Conservation (phyloP, 2,329 filamentous ascomycete species). For the Sporothrix mexicana region DNA sequence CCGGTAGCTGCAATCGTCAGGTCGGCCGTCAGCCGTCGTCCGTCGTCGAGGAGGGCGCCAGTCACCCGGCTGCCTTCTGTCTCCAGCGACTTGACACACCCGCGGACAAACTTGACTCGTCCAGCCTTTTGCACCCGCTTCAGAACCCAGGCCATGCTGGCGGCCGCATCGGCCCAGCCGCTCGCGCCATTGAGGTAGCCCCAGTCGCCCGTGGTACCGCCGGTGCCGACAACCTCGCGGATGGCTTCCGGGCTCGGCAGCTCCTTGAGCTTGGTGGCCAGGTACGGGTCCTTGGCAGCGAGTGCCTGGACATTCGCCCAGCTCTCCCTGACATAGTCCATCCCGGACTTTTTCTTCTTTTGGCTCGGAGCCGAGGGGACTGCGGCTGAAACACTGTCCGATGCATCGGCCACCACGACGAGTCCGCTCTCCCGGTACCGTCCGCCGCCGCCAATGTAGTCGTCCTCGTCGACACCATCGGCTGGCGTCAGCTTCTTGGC, state of each 20-base stretch:
- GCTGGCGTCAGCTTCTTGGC: not conserved
- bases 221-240: slow-evolving; percentile 52
- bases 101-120: slow-evolving; percentile 62
- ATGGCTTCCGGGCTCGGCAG: slow-evolving; percentile 55
- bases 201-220: slow-evolving; percentile 63
- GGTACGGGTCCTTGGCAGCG: slow-evolving; percentile 48
- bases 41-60: slow-evolving; percentile 57
- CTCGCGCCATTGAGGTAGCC: slow-evolving; percentile 76
- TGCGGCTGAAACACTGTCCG: slow-evolving; percentile 31
- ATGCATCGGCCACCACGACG: slow-evolving; percentile 63
- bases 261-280: slow-evolving; percentile 44
- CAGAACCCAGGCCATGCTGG: slow-evolving; percentile 69
- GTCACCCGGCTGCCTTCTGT: slow-evolving; percentile 48
- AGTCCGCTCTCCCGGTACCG: slow-evolving; percentile 75
- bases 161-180: slow-evolving; percentile 82
- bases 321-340: slow-evolving; percentile 65
- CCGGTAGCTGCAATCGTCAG: slow-evolving; percentile 82
- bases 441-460: slow-evolving; percentile 64
- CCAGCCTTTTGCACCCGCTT: slow-evolving; percentile 59
- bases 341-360: slow-evolving; percentile 51
- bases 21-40: slow-evolving; percentile 54
- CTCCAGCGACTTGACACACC: slow-evolving; percentile 53
- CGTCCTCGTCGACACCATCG: slow-evolving; percentile 50
- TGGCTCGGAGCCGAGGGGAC: not conserved
- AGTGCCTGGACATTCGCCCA: slow-evolving; percentile 65